A percentile compares a stretch with the other conserved stretches of the same genome.
These are phyloP conservation scores for Calonectria fujianensis DNA, from an alignment of 2,329 filamentous ascomycete genomes.

Conservation along the genomic window DNA sequence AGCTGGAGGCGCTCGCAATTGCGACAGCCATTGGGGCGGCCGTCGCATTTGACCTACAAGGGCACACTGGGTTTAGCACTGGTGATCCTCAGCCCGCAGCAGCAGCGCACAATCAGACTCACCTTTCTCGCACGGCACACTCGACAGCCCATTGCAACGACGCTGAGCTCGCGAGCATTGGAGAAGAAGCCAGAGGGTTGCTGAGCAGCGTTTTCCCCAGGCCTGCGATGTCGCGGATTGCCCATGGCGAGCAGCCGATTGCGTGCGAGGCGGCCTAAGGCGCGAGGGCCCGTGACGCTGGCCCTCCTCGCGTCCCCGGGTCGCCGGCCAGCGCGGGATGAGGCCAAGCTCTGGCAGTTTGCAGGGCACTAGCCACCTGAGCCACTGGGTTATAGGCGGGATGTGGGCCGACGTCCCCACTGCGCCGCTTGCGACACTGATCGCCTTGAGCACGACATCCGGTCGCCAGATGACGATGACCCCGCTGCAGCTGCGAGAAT, in stretches of 20 bases:
- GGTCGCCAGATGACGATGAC: slow-evolving; percentile 49
- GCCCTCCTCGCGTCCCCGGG: slow-evolving; percentile 40
- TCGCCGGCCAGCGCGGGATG: slow-evolving; percentile 44
- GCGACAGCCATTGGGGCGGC: slow-evolving; percentile 64
- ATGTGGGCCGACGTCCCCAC: slow-evolving; percentile 51
- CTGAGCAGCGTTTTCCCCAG: slow-evolving; percentile 45
- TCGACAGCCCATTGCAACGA: slow-evolving; percentile 61
- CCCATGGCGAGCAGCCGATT: slow-evolving; percentile 56
- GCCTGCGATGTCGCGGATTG: slow-evolving; percentile 48
- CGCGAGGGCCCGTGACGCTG: slow-evolving; percentile 49
- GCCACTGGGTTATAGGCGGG: slow-evolving; percentile 40
- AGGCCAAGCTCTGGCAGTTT: slow-evolving; percentile 43
- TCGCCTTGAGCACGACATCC: slow-evolving; percentile 54
- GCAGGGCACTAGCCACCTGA: slow-evolving; percentile 36
- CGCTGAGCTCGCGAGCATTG: slow-evolving; percentile 44
- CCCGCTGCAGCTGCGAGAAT: slow-evolving; percentile 28
- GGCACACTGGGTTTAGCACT: slow-evolving; percentile 41
- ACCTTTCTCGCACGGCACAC: slow-evolving; percentile 65
- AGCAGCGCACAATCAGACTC: slow-evolving; percentile 32
- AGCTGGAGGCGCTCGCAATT: slow-evolving; percentile 66
- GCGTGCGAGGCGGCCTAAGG: slow-evolving; percentile 56
- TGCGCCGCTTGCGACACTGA: slow-evolving; percentile 43
- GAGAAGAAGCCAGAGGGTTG: slow-evolving; percentile 43
- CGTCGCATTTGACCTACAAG: slow-evolving; percentile 64
- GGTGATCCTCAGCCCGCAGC: neutral